Conservation (phyloP, 2,329 filamentous ascomycete species). For the Epichloe hybrida region DNA sequence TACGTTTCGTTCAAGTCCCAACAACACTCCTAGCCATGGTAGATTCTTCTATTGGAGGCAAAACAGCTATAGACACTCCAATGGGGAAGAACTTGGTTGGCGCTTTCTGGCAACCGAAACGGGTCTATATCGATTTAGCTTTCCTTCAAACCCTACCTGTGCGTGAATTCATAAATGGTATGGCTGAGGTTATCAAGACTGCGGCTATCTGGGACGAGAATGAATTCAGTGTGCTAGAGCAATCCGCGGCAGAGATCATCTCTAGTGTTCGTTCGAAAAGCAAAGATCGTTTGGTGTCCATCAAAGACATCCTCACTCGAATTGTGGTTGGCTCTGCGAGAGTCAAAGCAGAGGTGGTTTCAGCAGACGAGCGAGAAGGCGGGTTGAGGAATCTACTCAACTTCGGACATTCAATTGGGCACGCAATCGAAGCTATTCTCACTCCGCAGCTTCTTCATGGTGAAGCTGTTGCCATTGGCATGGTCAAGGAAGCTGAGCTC, state of each 20-base stretch:
- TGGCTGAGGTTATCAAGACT: slow-evolving; percentile 97
- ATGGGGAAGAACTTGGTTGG: slow-evolving; percentile 93
- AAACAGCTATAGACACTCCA: slow-evolving; percentile 94
- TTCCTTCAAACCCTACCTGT: slow-evolving; percentile 85
- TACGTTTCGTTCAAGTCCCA: slow-evolving; percentile 91
- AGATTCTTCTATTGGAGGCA: slow-evolving; percentile 94
- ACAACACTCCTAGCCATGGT: slow-evolving; percentile 95
- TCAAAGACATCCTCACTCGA: slow-evolving; percentile 57
- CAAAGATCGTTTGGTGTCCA: slow-evolving; percentile 51
- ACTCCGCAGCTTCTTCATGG: slow-evolving; percentile 93
- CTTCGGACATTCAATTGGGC: slow-evolving; percentile 95
- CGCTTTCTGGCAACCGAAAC: slow-evolving; percentile 88
- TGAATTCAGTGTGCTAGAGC: slow-evolving; percentile 75
- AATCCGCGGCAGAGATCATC: slow-evolving; percentile 66
- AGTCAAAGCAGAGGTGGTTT: slow-evolving; percentile 90
- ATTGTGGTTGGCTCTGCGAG: slow-evolving; percentile 83
- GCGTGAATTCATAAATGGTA: slow-evolving; percentile 93
- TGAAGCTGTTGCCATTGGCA: slow-evolving; percentile 91
- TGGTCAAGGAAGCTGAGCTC: slow-evolving; percentile 95
- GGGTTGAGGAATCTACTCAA: slow-evolving; percentile 90
- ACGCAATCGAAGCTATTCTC: slow-evolving; percentile 89
- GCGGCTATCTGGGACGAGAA: slow-evolving; percentile 88
- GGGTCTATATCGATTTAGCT: slow-evolving; percentile 85
- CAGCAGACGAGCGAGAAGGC: slow-evolving; percentile 85
- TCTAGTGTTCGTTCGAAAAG: slow-evolving; percentile 18